Conservation (phyloP, 2,329 filamentous ascomycete species). For the Triangularia verruculosa region DNA sequence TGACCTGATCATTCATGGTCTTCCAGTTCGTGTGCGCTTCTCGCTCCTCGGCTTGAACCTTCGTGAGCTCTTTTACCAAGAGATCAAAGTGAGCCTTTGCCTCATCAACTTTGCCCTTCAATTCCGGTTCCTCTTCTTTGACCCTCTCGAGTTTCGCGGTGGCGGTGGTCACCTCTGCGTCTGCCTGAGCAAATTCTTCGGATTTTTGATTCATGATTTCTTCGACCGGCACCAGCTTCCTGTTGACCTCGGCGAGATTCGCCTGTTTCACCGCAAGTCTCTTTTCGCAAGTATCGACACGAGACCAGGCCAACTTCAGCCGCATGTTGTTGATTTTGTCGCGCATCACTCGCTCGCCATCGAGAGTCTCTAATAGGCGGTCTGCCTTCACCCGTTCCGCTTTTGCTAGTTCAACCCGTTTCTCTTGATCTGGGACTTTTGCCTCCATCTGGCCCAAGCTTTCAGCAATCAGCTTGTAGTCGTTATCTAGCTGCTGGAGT, state of each 20-base stretch:
- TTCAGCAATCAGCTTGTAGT: slow-evolving; percentile 82
- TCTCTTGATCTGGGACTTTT: slow-evolving; percentile 58
- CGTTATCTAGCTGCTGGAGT: slow-evolving; percentile 84
- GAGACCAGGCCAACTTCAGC: slow-evolving; percentile 78
- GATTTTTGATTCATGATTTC: slow-evolving; percentile 45
- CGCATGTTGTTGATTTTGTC: slow-evolving; percentile 56
- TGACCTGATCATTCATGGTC: slow-evolving; percentile 47
- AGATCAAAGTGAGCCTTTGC: slow-evolving; percentile 43
- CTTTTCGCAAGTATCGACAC: slow-evolving; percentile 74
- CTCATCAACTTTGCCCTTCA: slow-evolving; percentile 22
- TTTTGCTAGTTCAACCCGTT: slow-evolving; percentile 62
- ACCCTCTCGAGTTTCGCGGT: background rate
- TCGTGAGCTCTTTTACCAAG: slow-evolving; percentile 38
- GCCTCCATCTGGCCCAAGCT: slow-evolving; percentile 69
- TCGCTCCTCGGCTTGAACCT: slow-evolving; percentile 61
- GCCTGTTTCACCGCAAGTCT: slow-evolving; percentile 39
- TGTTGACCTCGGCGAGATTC: slow-evolving; percentile 38
- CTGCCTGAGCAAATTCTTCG: slow-evolving; percentile 39
- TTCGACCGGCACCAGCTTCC: slow-evolving; percentile 43
- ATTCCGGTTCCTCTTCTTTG: slow-evolving; percentile 35
- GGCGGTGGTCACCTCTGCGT: slow-evolving; percentile 44
- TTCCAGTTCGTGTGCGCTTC: slow-evolving; percentile 60
- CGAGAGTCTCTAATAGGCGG: slow-evolving; percentile 61
- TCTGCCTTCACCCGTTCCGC: slow-evolving; percentile 59
- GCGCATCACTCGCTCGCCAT: slow-evolving; percentile 64